These are phyloP conservation scores for Penicillium antarcticum DNA, from an alignment of 495 filamentous ascomycete genomes.

Conservation along the genomic window DNA sequence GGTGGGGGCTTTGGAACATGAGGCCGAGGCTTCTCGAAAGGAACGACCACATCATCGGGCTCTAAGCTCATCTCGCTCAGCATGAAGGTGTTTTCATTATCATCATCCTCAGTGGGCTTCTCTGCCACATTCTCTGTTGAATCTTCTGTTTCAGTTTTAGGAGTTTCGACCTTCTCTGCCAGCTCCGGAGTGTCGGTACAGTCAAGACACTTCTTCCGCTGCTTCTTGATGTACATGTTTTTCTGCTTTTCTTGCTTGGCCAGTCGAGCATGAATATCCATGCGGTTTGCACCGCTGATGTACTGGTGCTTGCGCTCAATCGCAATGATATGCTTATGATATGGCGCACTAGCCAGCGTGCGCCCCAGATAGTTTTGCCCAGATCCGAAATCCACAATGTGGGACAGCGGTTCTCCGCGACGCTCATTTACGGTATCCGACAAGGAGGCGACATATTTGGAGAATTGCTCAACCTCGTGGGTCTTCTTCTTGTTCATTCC, in stretches of 20 bases:
- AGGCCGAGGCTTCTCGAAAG: neutral
- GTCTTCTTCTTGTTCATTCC: slow-evolving; percentile 97
- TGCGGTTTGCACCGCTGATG: slow-evolving; percentile 75
- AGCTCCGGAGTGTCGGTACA: slow-evolving; percentile 29
- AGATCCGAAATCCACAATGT: slow-evolving; percentile 93
- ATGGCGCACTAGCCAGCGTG: slow-evolving; percentile 77
- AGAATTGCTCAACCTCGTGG: slow-evolving; percentile 76
- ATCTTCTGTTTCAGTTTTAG: neutral
- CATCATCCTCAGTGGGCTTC: slow-evolving; percentile 35
- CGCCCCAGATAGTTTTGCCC: slow-evolving; percentile 95
- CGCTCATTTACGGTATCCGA: slow-evolving; percentile 54
- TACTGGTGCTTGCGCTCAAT: slow-evolving; percentile 85
- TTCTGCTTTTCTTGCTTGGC: slow-evolving; percentile 57
- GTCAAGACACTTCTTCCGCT: slow-evolving; percentile 63
- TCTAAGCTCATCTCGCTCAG: slow-evolving; percentile 37
- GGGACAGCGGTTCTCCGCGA: slow-evolving; percentile 59
- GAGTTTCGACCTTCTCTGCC: slow-evolving; percentile 24
- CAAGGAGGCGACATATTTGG: slow-evolving; percentile 54
- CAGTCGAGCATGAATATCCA: slow-evolving; percentile 74
- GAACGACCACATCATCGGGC: slow-evolving; percentile 28
- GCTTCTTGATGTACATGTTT: slow-evolving; percentile 59
- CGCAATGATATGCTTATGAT: slow-evolving; percentile 82
- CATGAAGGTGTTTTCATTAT: slow-evolving; percentile 32
- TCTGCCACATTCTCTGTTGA: slow-evolving; percentile 26
- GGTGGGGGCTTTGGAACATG: slow-evolving; percentile 1